Conservation (phyloP, 441 rosid species). For the Pelargonium australe region DNA sequence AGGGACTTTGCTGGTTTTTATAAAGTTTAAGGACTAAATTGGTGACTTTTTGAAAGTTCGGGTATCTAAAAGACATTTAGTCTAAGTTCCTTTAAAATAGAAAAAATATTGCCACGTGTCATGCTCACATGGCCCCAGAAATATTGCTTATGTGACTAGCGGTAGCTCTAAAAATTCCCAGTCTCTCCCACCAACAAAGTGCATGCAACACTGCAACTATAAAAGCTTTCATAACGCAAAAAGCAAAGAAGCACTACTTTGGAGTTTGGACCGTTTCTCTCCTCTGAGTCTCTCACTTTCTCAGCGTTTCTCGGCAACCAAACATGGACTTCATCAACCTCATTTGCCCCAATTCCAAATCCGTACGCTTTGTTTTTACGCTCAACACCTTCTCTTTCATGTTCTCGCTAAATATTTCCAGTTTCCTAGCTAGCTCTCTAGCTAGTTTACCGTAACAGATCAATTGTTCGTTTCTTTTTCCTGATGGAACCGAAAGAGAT, state of each 20-base stretch:
- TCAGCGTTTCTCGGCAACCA: constrained; percentile 2
- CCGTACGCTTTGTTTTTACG: constrained; percentile 25
- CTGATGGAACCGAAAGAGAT: not conserved
- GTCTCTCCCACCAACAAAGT: not conserved
- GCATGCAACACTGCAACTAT: not conserved
- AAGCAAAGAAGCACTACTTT: not conserved
- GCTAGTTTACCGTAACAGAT: not conserved
- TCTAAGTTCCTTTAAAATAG: too few species aligned
- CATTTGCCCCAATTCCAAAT: constrained; percentile 46
- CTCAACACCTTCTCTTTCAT: not conserved
- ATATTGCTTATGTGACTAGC: not conserved
- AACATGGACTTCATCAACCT: constrained; percentile 25
- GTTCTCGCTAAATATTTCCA: too few species aligned
- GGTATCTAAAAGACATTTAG: too few species aligned
- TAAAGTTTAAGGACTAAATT: too few species aligned
- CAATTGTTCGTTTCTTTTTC: not conserved
- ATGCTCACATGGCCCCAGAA: not conserved
- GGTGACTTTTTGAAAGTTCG: too few species aligned
- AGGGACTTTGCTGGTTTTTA: too few species aligned
- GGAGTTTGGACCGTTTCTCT: constrained; percentile 1
- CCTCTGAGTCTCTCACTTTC: not conserved
- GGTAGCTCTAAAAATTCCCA: constrained; percentile 2
- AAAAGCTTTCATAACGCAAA: not conserved
- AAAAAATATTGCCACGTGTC: not conserved
- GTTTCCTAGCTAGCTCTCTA: not conserved